These are phyloP conservation scores for Backusella australiensis DNA, from an alignment of 192 early-diverging fungal genomes.

Conservation along the genomic window DNA sequence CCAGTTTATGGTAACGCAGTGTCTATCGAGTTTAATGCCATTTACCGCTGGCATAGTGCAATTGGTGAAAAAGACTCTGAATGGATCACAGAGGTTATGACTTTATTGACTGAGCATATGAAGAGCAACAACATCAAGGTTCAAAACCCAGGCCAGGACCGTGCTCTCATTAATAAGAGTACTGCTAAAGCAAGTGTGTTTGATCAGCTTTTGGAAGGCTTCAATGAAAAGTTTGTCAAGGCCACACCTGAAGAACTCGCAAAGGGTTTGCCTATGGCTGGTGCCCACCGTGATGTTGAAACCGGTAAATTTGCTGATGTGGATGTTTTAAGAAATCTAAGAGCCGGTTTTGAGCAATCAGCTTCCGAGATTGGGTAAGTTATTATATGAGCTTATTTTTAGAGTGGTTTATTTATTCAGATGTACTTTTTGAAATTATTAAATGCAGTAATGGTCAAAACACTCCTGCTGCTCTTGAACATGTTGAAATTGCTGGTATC, in stretches of 20 bases:
- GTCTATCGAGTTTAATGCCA: constrained; percentile 40
- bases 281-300: constrained; percentile 29
- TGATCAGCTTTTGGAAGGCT: constrained; percentile 5
- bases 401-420: not conserved
- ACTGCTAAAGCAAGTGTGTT: constrained; percentile 6
- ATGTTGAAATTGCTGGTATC: constrained; percentile 46
- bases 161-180: not conserved
- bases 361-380: constrained; percentile 29
- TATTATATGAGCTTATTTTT: not conserved
- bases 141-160: not conserved
- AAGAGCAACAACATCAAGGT: not conserved
- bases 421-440: not conserved
- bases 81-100: constrained; percentile 36
- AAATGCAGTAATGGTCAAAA: constrained; percentile 38
- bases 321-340: constrained; percentile 6
- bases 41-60: constrained; percentile 50
- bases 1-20: constrained; percentile 39
- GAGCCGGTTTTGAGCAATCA: constrained; percentile 15
- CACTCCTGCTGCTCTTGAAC: constrained; percentile 34
- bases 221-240: constrained; percentile 25
- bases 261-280: constrained; percentile 28
- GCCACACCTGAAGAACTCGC: constrained; percentile 23
- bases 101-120: not conserved
- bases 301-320: constrained; percentile 19
- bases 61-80: constrained; percentile 36